Evolutionary conservation across 768 basidiomycete genomes (phyloP).

Genomic region (Kwoniella dejecticola): DNA sequence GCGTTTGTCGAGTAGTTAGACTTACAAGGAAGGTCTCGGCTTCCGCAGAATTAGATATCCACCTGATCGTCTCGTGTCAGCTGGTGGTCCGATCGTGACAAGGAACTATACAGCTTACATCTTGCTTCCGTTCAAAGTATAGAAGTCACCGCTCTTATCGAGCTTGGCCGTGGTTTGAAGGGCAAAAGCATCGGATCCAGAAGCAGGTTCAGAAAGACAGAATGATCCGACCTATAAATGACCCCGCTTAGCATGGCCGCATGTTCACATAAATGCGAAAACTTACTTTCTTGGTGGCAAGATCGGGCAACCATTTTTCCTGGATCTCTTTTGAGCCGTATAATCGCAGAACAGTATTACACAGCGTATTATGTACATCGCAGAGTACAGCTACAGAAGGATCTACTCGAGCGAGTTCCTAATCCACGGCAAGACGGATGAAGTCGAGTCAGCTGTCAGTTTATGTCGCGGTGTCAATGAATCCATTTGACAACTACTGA

Average conservation of each 20-base stretch:
- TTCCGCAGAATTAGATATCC: constrained; percentile 95
- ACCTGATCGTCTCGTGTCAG: constrained; percentile 53
- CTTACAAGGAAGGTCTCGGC: constrained; percentile 66
- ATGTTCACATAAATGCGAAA: not conserved
- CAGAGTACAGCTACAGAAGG: constrained; percentile 94
- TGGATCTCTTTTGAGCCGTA: constrained; percentile 83
- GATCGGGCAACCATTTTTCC: constrained; percentile 81
- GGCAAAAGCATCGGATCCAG: constrained; percentile 96
- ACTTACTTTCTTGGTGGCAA: constrained; percentile 73
- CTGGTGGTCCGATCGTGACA: not conserved
- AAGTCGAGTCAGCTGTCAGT: not conserved
- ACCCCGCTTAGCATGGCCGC: not conserved
- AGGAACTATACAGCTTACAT: constrained; percentile 60
- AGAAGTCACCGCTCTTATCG: constrained; percentile 70
- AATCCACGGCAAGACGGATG: not conserved
- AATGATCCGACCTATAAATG: constrained; percentile 81
- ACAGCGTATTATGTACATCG: constrained; percentile 98
- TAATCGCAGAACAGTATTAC: constrained; percentile 88
- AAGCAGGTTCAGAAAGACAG: constrained; percentile 87
- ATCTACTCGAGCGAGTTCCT: constrained; percentile 90
- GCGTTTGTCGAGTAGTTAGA: not conserved
- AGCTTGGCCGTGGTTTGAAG: constrained; percentile 88
- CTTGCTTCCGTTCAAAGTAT: constrained; percentile 92
- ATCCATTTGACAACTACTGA: no score
- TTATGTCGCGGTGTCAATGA: no score